phyloP scores from a whole-genome alignment of 257 asterid species.

The Solanum piurae region DNA sequence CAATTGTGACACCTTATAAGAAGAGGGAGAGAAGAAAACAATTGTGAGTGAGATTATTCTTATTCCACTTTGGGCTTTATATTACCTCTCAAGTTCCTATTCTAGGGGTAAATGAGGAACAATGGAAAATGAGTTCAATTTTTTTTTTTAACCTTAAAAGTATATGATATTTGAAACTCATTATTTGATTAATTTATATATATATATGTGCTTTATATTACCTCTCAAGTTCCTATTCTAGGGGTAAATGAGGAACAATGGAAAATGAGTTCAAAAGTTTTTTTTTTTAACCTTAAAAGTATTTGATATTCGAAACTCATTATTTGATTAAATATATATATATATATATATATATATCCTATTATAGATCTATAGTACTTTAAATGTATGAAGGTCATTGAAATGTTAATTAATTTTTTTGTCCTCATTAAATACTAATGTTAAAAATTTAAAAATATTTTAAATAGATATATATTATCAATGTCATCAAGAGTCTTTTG shows the following conservation, averaged over 20 bases:
- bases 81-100: background rate
- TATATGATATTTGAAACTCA: background rate
- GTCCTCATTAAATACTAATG: background rate
- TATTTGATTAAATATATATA: too few relatives aligned
- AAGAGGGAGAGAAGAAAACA: background rate
- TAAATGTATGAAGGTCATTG: background rate
- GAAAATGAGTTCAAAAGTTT: too few relatives aligned
- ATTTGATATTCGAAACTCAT: background rate
- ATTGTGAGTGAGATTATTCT: background rate
- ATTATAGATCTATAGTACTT: too few relatives aligned
- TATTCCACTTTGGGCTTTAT: background rate
- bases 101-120: background rate
- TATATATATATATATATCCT: too few relatives aligned
- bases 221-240: too few relatives aligned
- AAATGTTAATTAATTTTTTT: too few relatives aligned
- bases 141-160: background rate
- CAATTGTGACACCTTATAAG: background rate
- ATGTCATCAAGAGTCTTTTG: background rate
- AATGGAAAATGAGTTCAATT: background rate
- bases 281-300: background rate
- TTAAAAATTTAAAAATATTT: too few relatives aligned
- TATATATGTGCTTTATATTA: too few relatives aligned
- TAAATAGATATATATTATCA: too few relatives aligned
- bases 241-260: too few relatives aligned
- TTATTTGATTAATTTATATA: too few relatives aligned